Conservation (phyloP, 2,329 filamentous ascomycete genomes). For the Teratosphaeria viscida region DNA sequence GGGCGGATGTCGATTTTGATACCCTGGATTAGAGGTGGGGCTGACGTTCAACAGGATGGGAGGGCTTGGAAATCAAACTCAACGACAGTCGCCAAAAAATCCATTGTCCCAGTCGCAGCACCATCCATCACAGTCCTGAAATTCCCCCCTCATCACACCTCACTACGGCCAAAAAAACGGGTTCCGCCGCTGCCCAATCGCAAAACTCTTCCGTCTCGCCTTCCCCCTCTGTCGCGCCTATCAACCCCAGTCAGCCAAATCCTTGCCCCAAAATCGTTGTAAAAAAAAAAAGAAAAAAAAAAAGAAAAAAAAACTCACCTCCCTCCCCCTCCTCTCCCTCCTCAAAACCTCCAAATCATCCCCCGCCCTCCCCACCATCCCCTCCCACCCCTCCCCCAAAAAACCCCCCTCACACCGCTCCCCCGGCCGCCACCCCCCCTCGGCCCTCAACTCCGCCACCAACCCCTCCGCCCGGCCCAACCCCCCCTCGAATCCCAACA, state of each 20-base stretch:
- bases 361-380: not conserved
- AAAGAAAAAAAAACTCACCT: not conserved
- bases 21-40: conserved; percentile 10
- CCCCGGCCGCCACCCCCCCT: not conserved
- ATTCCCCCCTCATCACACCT: not conserved
- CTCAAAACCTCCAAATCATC: not conserved
- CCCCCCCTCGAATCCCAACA: not conserved
- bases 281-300: no score
- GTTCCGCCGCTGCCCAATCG: not conserved
- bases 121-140: no score
- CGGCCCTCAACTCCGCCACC: not conserved
- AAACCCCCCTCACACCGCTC: not conserved
- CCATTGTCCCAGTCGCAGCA: no score
- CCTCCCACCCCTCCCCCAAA: not conserved
- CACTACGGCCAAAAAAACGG: not conserved
- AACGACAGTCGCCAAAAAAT: no score
- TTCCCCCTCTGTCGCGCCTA: no score
- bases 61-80: no score
- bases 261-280: not conserved
- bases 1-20: conserved; percentile 18
- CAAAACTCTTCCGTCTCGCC: not conserved
- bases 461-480: not conserved
- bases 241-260: no score
- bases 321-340: not conserved
- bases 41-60: not conserved